Evolutionary conservation across 495 filamentous ascomycete species (phyloP), one percentile per base, ranked within the genome.

Genomic region (Aspergillus indologenus): DNA sequence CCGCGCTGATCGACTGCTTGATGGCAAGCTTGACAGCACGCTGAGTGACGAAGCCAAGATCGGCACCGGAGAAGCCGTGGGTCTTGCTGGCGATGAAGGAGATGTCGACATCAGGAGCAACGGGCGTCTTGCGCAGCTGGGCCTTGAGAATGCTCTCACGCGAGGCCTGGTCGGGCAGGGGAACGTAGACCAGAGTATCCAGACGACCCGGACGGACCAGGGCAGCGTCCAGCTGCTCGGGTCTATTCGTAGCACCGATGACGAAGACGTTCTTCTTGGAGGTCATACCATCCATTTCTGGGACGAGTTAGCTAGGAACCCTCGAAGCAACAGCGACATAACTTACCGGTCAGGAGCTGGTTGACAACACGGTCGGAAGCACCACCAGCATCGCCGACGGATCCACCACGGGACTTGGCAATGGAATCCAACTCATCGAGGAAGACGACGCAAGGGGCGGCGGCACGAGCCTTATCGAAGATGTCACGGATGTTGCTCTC

Each of bases 221-320:
- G 59, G 94, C 94, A 70, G 92, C 92, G 77, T 98, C 94, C 48
- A 98, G 86, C 79, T 98, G 94, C 81, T 98, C 94, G 44, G 94
- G 94, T 79, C 94, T 86, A 81, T 98, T 98, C 70, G 94, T 98
- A 31, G 94, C 94, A 75, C 94, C 94, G 66, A 98, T 98, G 65
- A 98, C 94, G 79, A 98, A 98, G 65, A 98, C 94, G 76, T 98
- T 98, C 89, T 98, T 98, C 90, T 98, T 98, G 8, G 93, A 96
- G 49, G 95, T 97, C 92, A 96, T 96, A 67, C 92, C 92, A 66
- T 96, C 92, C 92, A 96, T 96, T 85, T 96, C 92, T 93, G 68
- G 42, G 44, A n/a, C 3, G 11, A 26, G 8, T 24, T 19, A 31
- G 67, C 87, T 78, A 87, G 64, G 63, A 49, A 23, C 34, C 42